Evolutionary conservation across 2,329 filamentous ascomycete species (phyloP).

Genomic region (Neoascochyta sp.): DNA sequence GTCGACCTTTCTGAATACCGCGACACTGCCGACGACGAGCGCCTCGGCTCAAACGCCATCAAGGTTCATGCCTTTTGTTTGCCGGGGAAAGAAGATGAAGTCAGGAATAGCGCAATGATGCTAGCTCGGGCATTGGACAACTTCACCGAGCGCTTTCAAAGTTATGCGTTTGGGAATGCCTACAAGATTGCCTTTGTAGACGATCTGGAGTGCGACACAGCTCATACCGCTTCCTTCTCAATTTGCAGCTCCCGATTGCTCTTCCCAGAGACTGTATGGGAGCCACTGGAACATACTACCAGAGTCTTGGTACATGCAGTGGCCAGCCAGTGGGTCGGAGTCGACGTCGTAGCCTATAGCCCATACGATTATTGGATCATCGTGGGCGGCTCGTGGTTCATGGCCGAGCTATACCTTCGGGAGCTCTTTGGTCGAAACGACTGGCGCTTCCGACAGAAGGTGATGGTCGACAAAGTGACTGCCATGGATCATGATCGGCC

Average conservation of each 20-base stretch:
- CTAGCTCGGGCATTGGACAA: constrained; percentile 83
- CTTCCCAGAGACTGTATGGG: constrained; percentile 79
- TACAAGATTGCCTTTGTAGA: constrained; percentile 96
- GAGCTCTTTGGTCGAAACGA: constrained; percentile 91
- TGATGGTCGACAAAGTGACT: constrained; percentile 75
- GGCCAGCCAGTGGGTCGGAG: constrained; percentile 89
- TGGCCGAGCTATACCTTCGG: constrained; percentile 90
- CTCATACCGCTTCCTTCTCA: constrained; percentile 76
- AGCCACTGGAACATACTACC: constrained; percentile 77
- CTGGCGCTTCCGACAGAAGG: constrained; percentile 85
- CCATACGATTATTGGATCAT: constrained; percentile 83
- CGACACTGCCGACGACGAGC: constrained; percentile 86
- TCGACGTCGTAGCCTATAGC: constrained; percentile 83
- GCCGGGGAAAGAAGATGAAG: constrained; percentile 74
- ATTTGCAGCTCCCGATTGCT: constrained; percentile 84
- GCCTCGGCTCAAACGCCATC: constrained; percentile 80
- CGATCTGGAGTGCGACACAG: constrained; percentile 72
- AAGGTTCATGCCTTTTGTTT: constrained; percentile 90
- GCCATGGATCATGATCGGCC: constrained; percentile 78
- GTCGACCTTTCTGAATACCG: constrained; percentile 86
- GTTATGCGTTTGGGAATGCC: constrained; percentile 78
- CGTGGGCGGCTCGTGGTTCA: constrained; percentile 86
- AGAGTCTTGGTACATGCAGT: constrained; percentile 77
- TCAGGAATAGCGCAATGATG: constrained; percentile 81
- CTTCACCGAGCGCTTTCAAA: constrained; percentile 81